phyloP scores from a whole-genome alignment of 257 asterid genomes.

The Nicotiana knightiana region DNA sequence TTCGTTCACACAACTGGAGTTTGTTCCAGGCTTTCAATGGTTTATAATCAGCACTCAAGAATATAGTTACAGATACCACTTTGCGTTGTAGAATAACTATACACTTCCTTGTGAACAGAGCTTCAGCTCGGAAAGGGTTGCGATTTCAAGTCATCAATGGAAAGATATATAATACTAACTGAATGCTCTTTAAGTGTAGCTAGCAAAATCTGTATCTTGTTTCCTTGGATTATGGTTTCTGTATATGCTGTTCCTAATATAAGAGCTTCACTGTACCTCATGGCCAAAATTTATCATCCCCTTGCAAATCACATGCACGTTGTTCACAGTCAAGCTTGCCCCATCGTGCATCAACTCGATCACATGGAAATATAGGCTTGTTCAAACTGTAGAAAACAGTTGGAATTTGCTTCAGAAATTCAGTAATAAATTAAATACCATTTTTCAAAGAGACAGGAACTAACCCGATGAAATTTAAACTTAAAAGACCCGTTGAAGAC shows the following conservation, averaged over 20 bases:
- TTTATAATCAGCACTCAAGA: neutral
- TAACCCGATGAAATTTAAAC: neutral
- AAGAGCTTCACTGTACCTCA: conserved; percentile 20
- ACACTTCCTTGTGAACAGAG: neutral
- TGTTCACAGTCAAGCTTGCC: conserved; percentile 93
- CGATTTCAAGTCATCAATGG: neutral
- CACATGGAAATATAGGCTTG: conserved; percentile 68
- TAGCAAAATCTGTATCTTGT: neutral
- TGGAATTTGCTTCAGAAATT: neutral
- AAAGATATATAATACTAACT: neutral
- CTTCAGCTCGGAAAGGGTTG: conserved; percentile 5
- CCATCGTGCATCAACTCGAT: conserved; percentile 93
- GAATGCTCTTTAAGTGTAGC: neutral
- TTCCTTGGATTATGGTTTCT: neutral
- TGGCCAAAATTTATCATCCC: conserved; percentile 35
- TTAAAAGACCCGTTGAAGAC: neutral
- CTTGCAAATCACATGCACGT: conserved; percentile 79
- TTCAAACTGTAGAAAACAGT: conserved; percentile 50
- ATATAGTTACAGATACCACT: neutral
- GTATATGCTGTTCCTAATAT: neutral
- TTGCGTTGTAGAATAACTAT: neutral
- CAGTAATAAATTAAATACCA: neutral
- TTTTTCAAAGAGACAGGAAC: neutral
- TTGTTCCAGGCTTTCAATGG: neutral
- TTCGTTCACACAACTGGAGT: neutral